Evolutionary conservation across 768 basidiomycete genomes (phyloP).

Genomic region (Neoboletus brunneissimus): DNA sequence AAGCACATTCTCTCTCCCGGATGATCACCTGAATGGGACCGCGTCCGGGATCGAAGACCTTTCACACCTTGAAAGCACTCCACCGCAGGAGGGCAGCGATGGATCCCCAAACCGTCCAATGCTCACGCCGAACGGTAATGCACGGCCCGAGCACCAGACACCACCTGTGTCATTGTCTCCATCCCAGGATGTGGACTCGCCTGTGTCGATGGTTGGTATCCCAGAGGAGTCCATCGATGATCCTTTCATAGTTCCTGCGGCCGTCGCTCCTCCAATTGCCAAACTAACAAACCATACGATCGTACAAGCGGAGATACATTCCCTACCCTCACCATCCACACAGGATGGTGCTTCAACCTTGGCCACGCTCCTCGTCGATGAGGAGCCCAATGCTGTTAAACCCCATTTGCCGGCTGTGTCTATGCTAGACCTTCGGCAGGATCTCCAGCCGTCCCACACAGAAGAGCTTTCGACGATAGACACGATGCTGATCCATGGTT

Average conservation of each 20-base stretch:
- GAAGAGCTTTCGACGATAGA: not conserved
- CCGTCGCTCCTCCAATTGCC: not conserved
- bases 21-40: not conserved
- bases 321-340: not conserved
- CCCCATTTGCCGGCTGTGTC: slow-evolving; percentile 19
- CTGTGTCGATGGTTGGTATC: not conserved
- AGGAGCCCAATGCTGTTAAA: slow-evolving; percentile 6
- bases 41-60: not conserved
- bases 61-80: not conserved
- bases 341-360: slow-evolving; percentile 4
- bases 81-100: not conserved
- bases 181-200: not conserved
- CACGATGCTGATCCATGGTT: not conserved
- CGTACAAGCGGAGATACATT: not conserved
- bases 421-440: slow-evolving; percentile 13
- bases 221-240: slow-evolving; percentile 9
- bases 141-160: not conserved
- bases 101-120: not conserved
- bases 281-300: not conserved
- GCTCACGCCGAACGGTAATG: not conserved
- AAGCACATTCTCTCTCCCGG: not conserved
- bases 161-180: not conserved
- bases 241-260: slow-evolving; percentile 4
- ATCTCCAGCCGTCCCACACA: not conserved
- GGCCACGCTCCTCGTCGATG: slow-evolving; percentile 11